Conservation (phyloP, 768 basidiomycete species). For the Serendipita sp. region DNA sequence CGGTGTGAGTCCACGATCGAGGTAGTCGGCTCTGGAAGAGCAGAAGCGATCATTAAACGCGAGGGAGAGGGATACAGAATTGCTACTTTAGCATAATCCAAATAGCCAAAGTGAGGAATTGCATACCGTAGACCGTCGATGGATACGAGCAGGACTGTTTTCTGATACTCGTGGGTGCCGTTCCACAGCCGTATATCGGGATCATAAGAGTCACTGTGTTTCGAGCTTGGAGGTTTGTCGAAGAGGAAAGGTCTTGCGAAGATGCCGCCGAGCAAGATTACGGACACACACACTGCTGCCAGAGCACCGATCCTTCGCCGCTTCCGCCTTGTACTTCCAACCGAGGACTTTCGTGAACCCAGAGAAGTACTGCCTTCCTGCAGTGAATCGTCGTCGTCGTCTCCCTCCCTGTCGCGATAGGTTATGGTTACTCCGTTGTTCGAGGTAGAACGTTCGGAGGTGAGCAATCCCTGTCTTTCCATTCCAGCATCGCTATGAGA, state of each 20-base stretch:
- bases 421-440: neutral
- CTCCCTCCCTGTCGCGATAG: neutral
- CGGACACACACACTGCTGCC: neutral
- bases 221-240: neutral
- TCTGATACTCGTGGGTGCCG: conserved; percentile 68
- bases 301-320: neutral
- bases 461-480: neutral
- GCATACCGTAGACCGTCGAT: conserved; percentile 69
- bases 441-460: neutral
- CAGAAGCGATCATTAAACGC: neutral
- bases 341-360: neutral
- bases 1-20: conserved; percentile 73
- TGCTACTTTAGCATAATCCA: neutral
- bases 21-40: conserved; percentile 55
- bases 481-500: neutral
- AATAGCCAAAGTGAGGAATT: neutral
- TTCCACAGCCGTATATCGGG: conserved; percentile 31
- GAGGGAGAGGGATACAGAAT: conserved; percentile 8
- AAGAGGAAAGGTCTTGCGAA: neutral
- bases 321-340: neutral
- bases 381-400: neutral
- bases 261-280: neutral
- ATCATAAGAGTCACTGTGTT: neutral
- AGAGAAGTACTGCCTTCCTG: neutral
- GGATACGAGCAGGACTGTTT: conserved; percentile 69